Evolutionary conservation across 2,329 filamentous ascomycete genomes (phyloP).

Genomic region (Monosporascus sp.): DNA sequence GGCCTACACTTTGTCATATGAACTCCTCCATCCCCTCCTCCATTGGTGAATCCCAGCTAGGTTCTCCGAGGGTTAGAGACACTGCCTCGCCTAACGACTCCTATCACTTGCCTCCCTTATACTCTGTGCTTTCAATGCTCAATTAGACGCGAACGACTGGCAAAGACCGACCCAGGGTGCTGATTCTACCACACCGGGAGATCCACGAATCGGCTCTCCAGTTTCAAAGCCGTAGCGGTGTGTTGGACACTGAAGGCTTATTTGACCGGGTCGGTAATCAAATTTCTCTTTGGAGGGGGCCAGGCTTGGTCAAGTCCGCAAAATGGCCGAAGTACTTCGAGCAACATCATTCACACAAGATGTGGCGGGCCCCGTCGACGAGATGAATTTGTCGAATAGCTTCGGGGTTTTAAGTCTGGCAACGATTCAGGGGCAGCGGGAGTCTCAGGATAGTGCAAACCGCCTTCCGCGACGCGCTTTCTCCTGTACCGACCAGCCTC

Average conservation of each 20-base stretch:
- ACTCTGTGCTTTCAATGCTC: no score
- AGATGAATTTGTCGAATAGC: slow-evolving; percentile 21
- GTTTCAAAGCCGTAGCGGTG: background rate
- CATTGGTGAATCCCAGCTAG: background rate
- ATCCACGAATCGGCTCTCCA: no score
- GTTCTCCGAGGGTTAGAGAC: no score
- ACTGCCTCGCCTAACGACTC: no score
- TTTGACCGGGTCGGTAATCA: no score
- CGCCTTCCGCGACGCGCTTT: slow-evolving; percentile 25
- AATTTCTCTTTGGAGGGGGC: background rate
- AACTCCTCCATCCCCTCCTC: background rate
- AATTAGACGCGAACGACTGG: no score
- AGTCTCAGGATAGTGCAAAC: slow-evolving; percentile 8
- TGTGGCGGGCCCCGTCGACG: slow-evolving; percentile 15
- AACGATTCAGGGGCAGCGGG: slow-evolving; percentile 15
- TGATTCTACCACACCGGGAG: no score
- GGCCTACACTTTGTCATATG: background rate
- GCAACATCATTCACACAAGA: slow-evolving; percentile 17
- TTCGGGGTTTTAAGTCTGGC: slow-evolving; percentile 20
- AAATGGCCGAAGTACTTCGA: slow-evolving; percentile 27
- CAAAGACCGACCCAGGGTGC: no score
- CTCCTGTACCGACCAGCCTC: slow-evolving; percentile 21
- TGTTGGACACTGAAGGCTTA: background rate
- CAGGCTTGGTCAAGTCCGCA: background rate
- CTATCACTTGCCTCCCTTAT: no score